phyloP scores from a whole-genome alignment of 106 monocot species.

The Vanilla planifolia region DNA sequence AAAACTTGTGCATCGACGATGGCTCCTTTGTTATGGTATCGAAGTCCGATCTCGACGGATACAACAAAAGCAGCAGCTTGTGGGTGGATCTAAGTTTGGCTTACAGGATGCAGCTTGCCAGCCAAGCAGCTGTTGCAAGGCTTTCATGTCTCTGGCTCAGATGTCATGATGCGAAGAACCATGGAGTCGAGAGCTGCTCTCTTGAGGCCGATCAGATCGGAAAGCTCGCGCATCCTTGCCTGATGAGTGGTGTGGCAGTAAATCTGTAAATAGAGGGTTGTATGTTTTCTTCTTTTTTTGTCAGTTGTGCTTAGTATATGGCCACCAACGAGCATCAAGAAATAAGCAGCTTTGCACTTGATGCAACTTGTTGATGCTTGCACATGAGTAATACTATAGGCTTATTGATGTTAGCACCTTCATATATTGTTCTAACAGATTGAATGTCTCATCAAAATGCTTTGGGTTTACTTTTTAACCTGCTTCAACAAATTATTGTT shows the following conservation, averaged over 20 bases:
- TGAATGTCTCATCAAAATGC: too few species aligned
- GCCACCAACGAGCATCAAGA: too few species aligned
- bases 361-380: too few species aligned
- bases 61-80: slow-evolving; percentile 16
- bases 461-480: too few species aligned
- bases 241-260: slow-evolving; percentile 36
- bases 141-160: slow-evolving; percentile 60
- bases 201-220: slow-evolving; percentile 43
- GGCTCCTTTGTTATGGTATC: slow-evolving; percentile 69
- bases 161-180: slow-evolving; percentile 17
- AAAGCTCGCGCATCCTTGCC: slow-evolving; percentile 15
- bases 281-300: too few species aligned
- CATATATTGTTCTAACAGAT: too few species aligned
- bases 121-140: slow-evolving; percentile 59
- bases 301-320: too few species aligned
- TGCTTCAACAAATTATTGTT: too few species aligned
- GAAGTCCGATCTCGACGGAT: slow-evolving; percentile 72
- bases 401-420: too few species aligned
- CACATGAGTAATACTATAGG: too few species aligned
- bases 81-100: slow-evolving; percentile 66
- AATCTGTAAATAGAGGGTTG: slow-evolving; percentile 49
- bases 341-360: too few species aligned
- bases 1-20: slow-evolving; percentile 49
- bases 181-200: slow-evolving; percentile 43
- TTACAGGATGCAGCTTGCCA: slow-evolving; percentile 61